A percentile compares a stretch with the other conserved stretches of the same genome.
phyloP scores from a whole-genome alignment of 1,284 basidiomycete genomes.

The Tremellales sp. region DNA sequence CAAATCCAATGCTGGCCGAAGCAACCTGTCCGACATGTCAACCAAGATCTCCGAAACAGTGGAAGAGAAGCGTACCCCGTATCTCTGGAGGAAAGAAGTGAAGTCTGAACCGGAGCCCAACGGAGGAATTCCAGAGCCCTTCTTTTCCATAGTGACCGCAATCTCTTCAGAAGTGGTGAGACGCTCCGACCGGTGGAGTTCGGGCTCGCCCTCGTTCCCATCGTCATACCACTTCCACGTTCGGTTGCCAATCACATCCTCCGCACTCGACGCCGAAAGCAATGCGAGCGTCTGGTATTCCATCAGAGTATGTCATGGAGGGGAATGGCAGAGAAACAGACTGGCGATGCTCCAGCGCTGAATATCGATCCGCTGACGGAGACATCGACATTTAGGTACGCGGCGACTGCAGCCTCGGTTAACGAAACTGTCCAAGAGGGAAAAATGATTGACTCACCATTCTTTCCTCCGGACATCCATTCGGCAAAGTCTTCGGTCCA shows the following conservation, averaged over 20 bases:
- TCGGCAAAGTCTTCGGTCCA: constrained; percentile 83
- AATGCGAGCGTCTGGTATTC: constrained; percentile 72
- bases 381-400: constrained; percentile 76
- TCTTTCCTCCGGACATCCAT: constrained; percentile 69
- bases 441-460: constrained; percentile 51
- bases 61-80: constrained; percentile 48
- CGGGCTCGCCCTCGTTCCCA: neutral
- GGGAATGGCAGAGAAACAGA: constrained; percentile 26
- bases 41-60: neutral
- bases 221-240: neutral
- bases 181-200: too few relatives aligned
- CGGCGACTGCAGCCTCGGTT: constrained; percentile 53
- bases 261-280: too few relatives aligned
- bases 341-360: constrained; percentile 43
- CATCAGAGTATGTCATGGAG: neutral
- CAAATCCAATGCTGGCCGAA: constrained; percentile 54
- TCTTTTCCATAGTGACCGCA: too few relatives aligned
- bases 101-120: constrained; percentile 59
- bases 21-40: constrained; percentile 21
- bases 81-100: constrained; percentile 64
- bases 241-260: too few relatives aligned
- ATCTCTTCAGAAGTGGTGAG: too few relatives aligned
- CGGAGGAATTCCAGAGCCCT: constrained; percentile 10
- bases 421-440: constrained; percentile 14
- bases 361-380: constrained; percentile 68